Evolutionary conservation across 2,329 filamentous ascomycete species (phyloP), one percentile per base, ranked within the genome.

Genomic region (Paracamarosporium sp.): DNA sequence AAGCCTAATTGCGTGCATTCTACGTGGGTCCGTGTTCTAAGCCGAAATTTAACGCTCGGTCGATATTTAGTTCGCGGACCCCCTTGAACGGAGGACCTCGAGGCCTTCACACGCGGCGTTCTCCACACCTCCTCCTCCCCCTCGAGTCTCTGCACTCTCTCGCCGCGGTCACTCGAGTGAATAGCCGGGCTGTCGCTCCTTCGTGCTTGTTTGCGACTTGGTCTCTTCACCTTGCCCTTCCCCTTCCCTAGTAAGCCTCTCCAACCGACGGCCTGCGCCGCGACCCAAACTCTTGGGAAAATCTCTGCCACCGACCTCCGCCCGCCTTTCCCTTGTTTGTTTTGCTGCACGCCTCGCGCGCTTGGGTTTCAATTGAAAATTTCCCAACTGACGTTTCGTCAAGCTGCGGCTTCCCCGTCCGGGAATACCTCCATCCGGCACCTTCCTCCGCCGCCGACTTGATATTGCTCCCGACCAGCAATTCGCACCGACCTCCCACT

Each of bases 221-320:
- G 40, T 11, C 51, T 38, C 22, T 53, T 52, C 54, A 52, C 55
- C 36, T 25, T 50, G 35, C 30, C 22, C 53, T 35, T 59, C 50
- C 53, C 64, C 53, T 60, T 63, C 65, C 66, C 71, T 68, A 71
- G 71, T 74, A 74, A 74, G 71, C 72, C 63, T 65, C 68, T 63
- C 57, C 38, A 55, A 56, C 60, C 56, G 43, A 52, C 59, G 61
- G 50, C 55, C 48, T 57, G 33, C 28, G 27, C 35, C 41, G 50
- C 45, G 43, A 51, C 17, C 50, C 43, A 27, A 44, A 46, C 36
- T 27, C 43, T 27, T 25, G 40, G 47, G 48, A 74, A 71, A 60
- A 63, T 74, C 72, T 74, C 69, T 68, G 64, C 59, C 22, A 31
- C 50, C n/a, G 15, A n/a, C 24, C 40, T 27, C 20, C 13, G 8